These are phyloP conservation scores for Datura wrightii DNA, from an alignment of 257 asterid genomes.

Conservation along the genomic window DNA sequence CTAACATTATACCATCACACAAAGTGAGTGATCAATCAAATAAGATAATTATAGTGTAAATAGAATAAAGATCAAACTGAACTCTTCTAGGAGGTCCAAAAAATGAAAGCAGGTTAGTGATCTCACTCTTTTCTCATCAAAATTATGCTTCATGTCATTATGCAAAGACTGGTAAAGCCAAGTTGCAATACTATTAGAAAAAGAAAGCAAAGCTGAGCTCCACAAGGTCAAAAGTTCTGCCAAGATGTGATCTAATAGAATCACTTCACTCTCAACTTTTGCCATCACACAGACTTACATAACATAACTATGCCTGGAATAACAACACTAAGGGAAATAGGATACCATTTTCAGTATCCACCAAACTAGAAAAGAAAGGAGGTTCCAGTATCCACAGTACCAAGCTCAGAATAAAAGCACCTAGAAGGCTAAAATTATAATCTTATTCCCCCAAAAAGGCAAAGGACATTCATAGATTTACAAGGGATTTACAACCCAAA, in stretches of 20 bases:
- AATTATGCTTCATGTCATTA: neutral
- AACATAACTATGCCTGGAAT: neutral
- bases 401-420: neutral
- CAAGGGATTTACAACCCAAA: neutral
- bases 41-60: neutral
- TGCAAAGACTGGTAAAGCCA: neutral
- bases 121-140: neutral
- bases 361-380: neutral
- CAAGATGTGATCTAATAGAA: neutral
- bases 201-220: neutral
- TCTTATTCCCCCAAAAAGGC: neutral
- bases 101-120: neutral
- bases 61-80: neutral
- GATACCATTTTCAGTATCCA: neutral
- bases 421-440: neutral
- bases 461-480: neutral
- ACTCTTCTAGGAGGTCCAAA: neutral
- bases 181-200: neutral
- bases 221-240: neutral
- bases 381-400: neutral
- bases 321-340: neutral
- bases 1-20: neutral
- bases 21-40: slow-evolving; percentile 1
- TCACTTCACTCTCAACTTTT: neutral
- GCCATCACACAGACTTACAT: neutral